These are phyloP conservation scores for Starmerella stigmatis DNA, from an alignment of 805 yeast species.

Conservation along the genomic window DNA sequence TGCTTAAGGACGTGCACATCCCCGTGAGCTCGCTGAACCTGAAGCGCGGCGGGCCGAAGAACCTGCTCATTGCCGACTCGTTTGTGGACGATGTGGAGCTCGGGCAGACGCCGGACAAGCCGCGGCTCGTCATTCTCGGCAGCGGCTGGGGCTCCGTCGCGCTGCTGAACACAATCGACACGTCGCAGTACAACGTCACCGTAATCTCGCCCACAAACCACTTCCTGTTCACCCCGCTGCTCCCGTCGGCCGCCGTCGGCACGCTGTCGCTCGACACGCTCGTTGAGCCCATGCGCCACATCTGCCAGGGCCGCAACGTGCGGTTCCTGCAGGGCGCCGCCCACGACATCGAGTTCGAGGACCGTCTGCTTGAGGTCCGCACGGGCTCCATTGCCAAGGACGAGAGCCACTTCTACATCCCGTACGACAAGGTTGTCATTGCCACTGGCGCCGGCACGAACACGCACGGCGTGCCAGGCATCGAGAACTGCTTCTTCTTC, in stretches of 20 bases:
- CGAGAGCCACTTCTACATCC: constrained; percentile 43
- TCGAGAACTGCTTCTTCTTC: constrained; percentile 49
- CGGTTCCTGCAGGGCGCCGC: constrained; percentile 57
- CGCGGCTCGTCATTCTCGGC: constrained; percentile 51
- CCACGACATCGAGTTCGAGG: constrained; percentile 46
- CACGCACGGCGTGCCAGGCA: constrained; percentile 63
- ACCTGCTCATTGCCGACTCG: constrained; percentile 49
- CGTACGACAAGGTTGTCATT: constrained; percentile 59
- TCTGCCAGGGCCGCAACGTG: constrained; percentile 44
- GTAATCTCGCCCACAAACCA: constrained; percentile 60
- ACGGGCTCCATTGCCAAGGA: constrained; percentile 35
- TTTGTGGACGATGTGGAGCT: constrained; percentile 50
- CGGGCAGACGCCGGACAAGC: constrained; percentile 38
- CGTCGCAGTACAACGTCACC: constrained; percentile 52
- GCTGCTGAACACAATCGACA: constrained; percentile 41
- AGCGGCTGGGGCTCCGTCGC: constrained; percentile 67
- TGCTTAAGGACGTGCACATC: constrained; percentile 37
- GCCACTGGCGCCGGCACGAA: constrained; percentile 62
- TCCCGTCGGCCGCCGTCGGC: constrained; percentile 63
- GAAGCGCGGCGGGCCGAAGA: constrained; percentile 57
- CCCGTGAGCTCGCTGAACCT: constrained; percentile 47
- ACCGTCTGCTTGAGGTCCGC: constrained; percentile 47
- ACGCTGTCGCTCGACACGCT: constrained; percentile 55
- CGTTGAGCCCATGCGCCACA: constrained; percentile 52
- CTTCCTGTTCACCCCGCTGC: constrained; percentile 57